Conservation (phyloP, 2,329 filamentous ascomycete species). For the Monilinia aucupariae region DNA sequence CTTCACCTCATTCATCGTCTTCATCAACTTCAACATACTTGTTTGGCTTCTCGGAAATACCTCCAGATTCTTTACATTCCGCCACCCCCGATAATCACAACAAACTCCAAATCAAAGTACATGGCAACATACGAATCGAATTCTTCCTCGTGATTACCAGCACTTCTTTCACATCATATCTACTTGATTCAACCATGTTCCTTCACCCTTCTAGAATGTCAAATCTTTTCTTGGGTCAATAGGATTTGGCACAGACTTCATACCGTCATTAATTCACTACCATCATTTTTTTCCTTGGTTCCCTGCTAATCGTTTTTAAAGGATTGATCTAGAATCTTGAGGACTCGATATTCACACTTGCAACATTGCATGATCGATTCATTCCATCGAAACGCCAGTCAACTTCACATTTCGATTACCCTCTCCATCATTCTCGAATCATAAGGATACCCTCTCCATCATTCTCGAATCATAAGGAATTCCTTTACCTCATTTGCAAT, state of each 20-base stretch:
- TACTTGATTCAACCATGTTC: background rate
- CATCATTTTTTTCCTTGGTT: constrained; percentile 9
- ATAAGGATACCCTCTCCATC: background rate
- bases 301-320: constrained; percentile 20
- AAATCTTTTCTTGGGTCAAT: constrained; percentile 18
- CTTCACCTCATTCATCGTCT: background rate
- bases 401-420: constrained; percentile 13
- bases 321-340: constrained; percentile 21
- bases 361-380: constrained; percentile 31
- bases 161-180: background rate
- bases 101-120: background rate
- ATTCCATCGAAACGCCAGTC: constrained; percentile 27
- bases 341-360: constrained; percentile 17
- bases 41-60: constrained; percentile 4
- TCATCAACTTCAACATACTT: background rate
- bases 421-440: constrained; percentile 10
- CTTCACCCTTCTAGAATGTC: background rate
- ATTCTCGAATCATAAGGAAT: constrained; percentile 12
- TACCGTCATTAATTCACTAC: constrained; percentile 12
- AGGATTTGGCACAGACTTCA: constrained; percentile 22
- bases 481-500: constrained; percentile 9
- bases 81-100: background rate
- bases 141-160: background rate
- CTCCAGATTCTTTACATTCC: constrained; percentile 10
- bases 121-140: background rate